A percentile compares a stretch with the other conserved stretches of the same genome.
phyloP scores from a whole-genome alignment of 2,329 filamentous ascomycete genomes.

The Tolypocladium sp. region DNA sequence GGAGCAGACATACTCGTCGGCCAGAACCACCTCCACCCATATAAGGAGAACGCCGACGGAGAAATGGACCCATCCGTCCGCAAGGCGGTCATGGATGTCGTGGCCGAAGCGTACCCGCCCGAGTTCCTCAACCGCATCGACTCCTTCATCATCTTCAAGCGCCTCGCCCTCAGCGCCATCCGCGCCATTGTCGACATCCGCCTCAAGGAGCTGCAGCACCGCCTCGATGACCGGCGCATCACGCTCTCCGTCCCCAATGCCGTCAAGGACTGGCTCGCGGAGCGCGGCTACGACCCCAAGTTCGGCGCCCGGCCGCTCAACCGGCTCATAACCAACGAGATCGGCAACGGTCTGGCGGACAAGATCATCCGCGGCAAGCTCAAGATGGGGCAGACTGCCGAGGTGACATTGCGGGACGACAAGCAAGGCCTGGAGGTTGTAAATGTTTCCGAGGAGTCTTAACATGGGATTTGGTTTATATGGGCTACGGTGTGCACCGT shows the following conservation, averaged over 20 bases:
- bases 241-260: conserved; percentile 59
- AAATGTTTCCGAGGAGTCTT: conserved; percentile 11
- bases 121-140: conserved; percentile 97
- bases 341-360: conserved; percentile 81
- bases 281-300: conserved; percentile 81
- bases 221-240: conserved; percentile 81
- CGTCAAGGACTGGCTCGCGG: conserved; percentile 79
- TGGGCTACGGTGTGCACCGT: not conserved
- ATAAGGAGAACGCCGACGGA: conserved; percentile 52
- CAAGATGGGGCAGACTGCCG: conserved; percentile 63
- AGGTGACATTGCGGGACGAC: conserved; percentile 58
- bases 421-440: conserved; percentile 46
- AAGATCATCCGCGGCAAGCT: conserved; percentile 84
- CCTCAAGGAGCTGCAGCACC: conserved; percentile 70
- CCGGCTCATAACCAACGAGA: conserved; percentile 79
- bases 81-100: conserved; percentile 79
- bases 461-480: not conserved
- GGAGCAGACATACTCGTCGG: conserved; percentile 86
- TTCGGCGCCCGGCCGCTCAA: conserved; percentile 90
- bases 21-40: conserved; percentile 54
- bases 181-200: conserved; percentile 92
- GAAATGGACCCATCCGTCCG: conserved; percentile 67
- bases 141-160: conserved; percentile 93
- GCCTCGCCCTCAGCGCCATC: conserved; percentile 67
- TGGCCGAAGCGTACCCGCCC: conserved; percentile 65